These are phyloP conservation scores for Cladobotryum mycophilum DNA, from an alignment of 2,329 filamentous ascomycete species.

Conservation along the genomic window DNA sequence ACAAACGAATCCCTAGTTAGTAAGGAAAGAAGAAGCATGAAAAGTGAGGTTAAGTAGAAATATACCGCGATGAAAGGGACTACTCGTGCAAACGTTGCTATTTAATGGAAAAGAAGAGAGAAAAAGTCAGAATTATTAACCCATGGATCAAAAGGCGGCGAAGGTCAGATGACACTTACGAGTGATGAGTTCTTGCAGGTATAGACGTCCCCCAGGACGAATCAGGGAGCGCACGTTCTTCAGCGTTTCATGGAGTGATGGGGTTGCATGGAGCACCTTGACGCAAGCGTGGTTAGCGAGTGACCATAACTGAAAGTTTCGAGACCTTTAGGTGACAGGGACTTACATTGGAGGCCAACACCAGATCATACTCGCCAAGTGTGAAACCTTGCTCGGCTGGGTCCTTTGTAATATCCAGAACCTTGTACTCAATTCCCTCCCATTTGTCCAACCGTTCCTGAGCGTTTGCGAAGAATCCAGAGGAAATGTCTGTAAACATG, in stretches of 20 bases:
- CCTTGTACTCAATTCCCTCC: constrained; percentile 10
- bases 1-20: no score
- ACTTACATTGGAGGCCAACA: constrained; percentile 8
- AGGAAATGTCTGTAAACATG: constrained; percentile 20
- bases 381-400: constrained; percentile 8
- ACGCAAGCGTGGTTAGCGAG: neutral
- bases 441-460: constrained; percentile 14
- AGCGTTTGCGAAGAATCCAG: constrained; percentile 18
- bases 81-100: neutral
- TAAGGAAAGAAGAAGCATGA: neutral
- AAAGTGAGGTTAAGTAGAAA: no score
- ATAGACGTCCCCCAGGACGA: constrained; percentile 1
- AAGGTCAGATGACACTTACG: constrained; percentile 12
- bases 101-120: neutral
- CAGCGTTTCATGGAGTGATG: neutral
- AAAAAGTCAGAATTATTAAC: neutral
- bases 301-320: neutral
- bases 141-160: neutral
- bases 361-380: constrained; percentile 1
- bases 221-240: constrained; percentile 1
- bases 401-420: constrained; percentile 20
- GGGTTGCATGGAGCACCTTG: constrained; percentile 9
- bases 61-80: no score
- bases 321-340: no score
- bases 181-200: constrained; percentile 2